Conservation (phyloP, 2,329 filamentous ascomycete genomes). For the Escovopsis sp. region DNA sequence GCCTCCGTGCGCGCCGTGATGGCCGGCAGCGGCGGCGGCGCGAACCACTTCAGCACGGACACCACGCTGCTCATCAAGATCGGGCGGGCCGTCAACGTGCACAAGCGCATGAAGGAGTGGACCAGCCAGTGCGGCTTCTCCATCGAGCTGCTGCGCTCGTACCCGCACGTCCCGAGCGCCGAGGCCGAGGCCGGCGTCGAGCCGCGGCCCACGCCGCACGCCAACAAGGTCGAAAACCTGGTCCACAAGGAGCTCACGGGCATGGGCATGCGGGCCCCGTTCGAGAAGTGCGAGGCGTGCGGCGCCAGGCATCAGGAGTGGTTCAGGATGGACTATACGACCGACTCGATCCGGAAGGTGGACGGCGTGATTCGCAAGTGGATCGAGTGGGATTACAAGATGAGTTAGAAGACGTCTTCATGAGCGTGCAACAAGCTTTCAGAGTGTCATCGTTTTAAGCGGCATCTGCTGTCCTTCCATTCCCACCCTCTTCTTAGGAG, state of each 20-base stretch:
- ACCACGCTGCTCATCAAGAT: constrained; percentile 53
- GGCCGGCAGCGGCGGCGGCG: constrained; percentile 39
- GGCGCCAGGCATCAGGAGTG: constrained; percentile 82
- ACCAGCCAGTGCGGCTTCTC: constrained; percentile 82
- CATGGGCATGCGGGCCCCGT: constrained; percentile 38
- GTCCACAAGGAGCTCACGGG: constrained; percentile 78
- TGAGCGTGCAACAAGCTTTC: too few species aligned
- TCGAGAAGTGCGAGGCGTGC: constrained; percentile 55
- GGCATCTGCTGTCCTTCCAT: too few species aligned
- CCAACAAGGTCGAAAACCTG: constrained; percentile 74
- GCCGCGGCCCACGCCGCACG: constrained; percentile 65
- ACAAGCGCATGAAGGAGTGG: constrained; percentile 86
- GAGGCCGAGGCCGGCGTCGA: constrained; percentile 13
- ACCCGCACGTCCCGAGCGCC: constrained; percentile 56
- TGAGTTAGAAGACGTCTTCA: too few species aligned
- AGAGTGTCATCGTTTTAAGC: too few species aligned
- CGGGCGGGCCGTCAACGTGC: constrained; percentile 63
- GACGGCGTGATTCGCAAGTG: constrained; percentile 63
- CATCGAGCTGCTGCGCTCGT: constrained; percentile 77
- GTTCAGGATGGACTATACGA: constrained; percentile 75
- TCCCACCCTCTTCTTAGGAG: too few species aligned
- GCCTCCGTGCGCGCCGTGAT: constrained; percentile 38
- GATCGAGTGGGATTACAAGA: constrained; percentile 64
- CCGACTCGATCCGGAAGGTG: constrained; percentile 52
- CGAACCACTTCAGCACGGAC: constrained; percentile 11